phyloP scores from a whole-genome alignment of 495 filamentous ascomycete species.

The Apiosordaria backusii region DNA sequence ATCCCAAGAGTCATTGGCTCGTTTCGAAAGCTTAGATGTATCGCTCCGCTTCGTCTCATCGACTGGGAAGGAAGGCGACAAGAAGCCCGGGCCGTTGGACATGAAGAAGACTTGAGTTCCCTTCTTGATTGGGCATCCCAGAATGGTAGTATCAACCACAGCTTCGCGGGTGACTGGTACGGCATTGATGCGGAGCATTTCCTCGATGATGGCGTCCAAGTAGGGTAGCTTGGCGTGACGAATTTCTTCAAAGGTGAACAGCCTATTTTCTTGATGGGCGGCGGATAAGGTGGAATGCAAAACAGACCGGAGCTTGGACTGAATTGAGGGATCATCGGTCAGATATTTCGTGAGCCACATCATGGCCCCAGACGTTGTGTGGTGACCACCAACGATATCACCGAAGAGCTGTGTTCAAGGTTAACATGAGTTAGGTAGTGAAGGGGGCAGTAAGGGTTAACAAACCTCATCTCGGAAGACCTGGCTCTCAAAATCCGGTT shows the following conservation, averaged over 20 bases:
- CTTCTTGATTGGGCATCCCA: constrained; percentile 39
- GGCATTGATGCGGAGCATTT: constrained; percentile 27
- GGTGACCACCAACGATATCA: constrained; percentile 31
- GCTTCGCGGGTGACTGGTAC: constrained; percentile 28
- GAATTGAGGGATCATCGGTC: constrained; percentile 27
- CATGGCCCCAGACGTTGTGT: constrained; percentile 28
- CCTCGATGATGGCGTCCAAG: constrained; percentile 35
- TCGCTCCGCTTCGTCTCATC: constrained; percentile 24
- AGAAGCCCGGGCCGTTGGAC: constrained; percentile 28
- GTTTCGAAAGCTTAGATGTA: constrained; percentile 24
- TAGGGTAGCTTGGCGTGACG: constrained; percentile 23
- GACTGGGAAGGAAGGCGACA: constrained; percentile 23
- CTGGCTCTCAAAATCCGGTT: neutral
- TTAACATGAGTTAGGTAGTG: constrained; percentile 18
- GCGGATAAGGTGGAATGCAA: constrained; percentile 20
- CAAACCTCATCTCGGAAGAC: constrained; percentile 1
- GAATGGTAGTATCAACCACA: constrained; percentile 31
- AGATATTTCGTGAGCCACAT: constrained; percentile 38
- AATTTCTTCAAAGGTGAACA: constrained; percentile 26
- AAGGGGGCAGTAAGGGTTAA: constrained; percentile 6
- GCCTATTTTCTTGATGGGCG: constrained; percentile 16
- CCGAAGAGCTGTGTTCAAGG: constrained; percentile 33
- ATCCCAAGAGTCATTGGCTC: constrained; percentile 32
- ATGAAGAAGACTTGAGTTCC: constrained; percentile 37
- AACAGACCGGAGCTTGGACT: constrained; percentile 23